A percentile compares a stretch with the other conserved stretches of the same genome.
Conservation (phyloP, 805 yeast genomes). For the Limtongia smithiae region DNA sequence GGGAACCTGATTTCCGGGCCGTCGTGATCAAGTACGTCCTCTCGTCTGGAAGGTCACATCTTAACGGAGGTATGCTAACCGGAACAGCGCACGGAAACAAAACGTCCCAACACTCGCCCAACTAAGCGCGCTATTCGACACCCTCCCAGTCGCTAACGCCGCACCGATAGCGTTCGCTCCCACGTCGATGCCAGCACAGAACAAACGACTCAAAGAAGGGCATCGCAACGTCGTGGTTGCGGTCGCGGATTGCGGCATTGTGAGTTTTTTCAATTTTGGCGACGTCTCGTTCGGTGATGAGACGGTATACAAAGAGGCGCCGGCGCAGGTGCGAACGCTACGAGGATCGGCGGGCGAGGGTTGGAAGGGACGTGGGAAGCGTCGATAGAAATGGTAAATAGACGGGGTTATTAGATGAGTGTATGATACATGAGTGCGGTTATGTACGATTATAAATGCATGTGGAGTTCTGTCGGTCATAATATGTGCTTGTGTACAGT, state of each 20-base stretch:
- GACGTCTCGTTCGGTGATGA: conserved; percentile 36
- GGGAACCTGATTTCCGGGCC: conserved; percentile 70
- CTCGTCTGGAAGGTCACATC: conserved; percentile 22
- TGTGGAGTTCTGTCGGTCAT: too few species aligned
- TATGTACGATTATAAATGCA: too few species aligned
- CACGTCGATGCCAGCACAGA: conserved; percentile 14
- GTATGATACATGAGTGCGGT: too few species aligned
- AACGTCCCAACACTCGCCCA: conserved; percentile 37
- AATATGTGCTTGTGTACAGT: too few species aligned
- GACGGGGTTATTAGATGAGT: too few species aligned
- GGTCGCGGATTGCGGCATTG: conserved; percentile 67
- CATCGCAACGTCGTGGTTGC: conserved; percentile 58
- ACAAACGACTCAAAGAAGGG: conserved; percentile 50
- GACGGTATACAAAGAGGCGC: conserved; percentile 3
- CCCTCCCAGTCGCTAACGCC: conserved; percentile 24
- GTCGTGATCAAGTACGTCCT: conserved; percentile 48
- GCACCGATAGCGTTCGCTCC: not conserved
- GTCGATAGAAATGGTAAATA: too few species aligned
- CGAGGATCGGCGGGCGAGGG: not conserved
- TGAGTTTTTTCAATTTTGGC: conserved; percentile 52
- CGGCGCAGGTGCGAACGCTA: not conserved
- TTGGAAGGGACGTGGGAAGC: too few species aligned
- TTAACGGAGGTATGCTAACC: not conserved
- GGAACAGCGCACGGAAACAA: conserved; percentile 33
- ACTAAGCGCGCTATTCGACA: conserved; percentile 37